These are phyloP conservation scores for Inonotus obliquus DNA, from an alignment of 1,284 basidiomycete species.

Conservation along the genomic window DNA sequence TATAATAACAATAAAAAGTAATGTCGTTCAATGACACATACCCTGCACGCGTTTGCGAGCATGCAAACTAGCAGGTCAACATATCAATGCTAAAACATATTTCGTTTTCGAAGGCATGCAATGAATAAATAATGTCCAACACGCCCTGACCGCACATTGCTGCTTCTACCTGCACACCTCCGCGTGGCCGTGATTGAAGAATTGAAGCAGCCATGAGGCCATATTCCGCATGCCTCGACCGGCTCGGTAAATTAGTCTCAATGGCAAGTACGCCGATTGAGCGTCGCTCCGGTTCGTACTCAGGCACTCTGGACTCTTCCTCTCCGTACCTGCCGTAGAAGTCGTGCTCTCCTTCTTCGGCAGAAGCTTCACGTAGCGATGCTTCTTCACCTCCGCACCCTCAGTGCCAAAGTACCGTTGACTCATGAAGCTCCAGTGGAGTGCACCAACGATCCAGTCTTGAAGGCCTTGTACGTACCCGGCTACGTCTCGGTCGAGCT, in stretches of 20 bases:
- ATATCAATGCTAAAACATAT: neutral
- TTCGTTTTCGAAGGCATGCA: neutral
- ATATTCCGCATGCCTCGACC: neutral
- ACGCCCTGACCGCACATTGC: neutral
- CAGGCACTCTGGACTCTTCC: neutral
- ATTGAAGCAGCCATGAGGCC: neutral
- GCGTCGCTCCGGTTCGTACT: neutral
- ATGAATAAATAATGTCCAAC: neutral
- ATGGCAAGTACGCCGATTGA: neutral
- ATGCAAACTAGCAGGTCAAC: neutral
- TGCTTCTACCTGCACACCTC: neutral
- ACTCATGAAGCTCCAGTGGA: constrained; percentile 39
- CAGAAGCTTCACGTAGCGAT: constrained; percentile 18
- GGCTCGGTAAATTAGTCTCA: neutral
- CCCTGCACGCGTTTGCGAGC: neutral
- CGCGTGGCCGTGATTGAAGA: neutral
- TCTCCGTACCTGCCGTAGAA: neutral
- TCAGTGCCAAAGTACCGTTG: constrained; percentile 19
- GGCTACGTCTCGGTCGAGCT: constrained; percentile 32
- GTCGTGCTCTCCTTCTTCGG: constrained; percentile 9
- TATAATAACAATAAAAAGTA: constrained; percentile 3
- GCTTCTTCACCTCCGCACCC: constrained; percentile 17
- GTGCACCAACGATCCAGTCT: constrained; percentile 38
- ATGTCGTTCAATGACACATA: neutral
- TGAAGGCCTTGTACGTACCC: constrained; percentile 34